Evolutionary conservation across 805 yeast genomes (phyloP), one percentile per base, ranked within the genome.

Genomic region (Yarrowia sp.): DNA sequence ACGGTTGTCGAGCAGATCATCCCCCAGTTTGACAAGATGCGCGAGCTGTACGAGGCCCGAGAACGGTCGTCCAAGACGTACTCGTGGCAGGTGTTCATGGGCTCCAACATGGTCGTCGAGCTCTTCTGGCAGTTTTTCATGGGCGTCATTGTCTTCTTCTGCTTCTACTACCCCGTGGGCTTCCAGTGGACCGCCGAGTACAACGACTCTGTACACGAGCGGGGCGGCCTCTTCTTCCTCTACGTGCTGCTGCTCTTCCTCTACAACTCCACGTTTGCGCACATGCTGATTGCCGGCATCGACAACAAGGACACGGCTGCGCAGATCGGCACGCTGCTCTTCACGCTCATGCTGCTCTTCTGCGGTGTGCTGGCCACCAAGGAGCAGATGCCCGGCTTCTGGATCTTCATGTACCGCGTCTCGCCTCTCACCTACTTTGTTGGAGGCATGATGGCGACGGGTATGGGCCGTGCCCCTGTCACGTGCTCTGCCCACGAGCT

Each of bases 351-450:
- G 65, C 77, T 85, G 61, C 74, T 84, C 19, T 87, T 87, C 75
- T 78, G 86, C 70, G 88, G 90, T 75, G 85, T 85, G 63, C 76
- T 84, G 61, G 88, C 84, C 67, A 80, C 83, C 19, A 73, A 74
- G 12, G 53, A 63, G 3, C 70, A 77, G 55, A 80, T 87, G 84
- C 92, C 93, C 8, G 84, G 88, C 0, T 88, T 88, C 77, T 88
- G 94, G 96, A 82, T 80, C 53, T 88, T 86, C 71, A 86, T 88
- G 90, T 84, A 87, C 81, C 80, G 86, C 66, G 78, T 77, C 14
- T 84, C 88, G 29, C 93, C 77, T 6, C 79, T 80, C 72, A 86
- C 91, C 1, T 88, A 88, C 69, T 81, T 85, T 71, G 75, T 87
- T 61, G 82, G 81, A 63, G 79, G 82, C 56, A 75, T 87, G 65